phyloP scores from a whole-genome alignment of 1,139 yeast genomes.

The Kluyveromyces sp. region DNA sequence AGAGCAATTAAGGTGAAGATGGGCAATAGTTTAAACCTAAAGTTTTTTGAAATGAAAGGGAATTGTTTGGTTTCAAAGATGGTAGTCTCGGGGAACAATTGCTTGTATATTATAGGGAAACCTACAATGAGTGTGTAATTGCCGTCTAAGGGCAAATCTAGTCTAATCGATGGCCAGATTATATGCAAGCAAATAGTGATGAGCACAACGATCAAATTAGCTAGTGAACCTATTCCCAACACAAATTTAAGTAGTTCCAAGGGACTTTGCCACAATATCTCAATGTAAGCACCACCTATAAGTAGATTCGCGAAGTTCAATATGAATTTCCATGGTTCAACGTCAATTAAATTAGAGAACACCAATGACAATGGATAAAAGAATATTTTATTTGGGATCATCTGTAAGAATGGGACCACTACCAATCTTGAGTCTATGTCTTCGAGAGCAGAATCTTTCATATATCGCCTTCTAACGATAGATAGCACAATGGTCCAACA shows the following conservation, averaged over 20 bases:
- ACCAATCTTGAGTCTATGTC: constrained; percentile 34
- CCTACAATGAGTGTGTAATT: constrained; percentile 66
- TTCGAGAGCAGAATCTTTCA: constrained; percentile 14
- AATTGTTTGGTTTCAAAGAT: constrained; percentile 39
- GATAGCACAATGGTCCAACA: constrained; percentile 30
- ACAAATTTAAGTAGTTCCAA: constrained; percentile 55
- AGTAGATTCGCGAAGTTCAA: constrained; percentile 44
- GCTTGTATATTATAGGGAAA: constrained; percentile 79
- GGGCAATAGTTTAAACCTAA: constrained; percentile 70
- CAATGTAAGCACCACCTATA: constrained; percentile 47
- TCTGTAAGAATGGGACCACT: constrained; percentile 54
- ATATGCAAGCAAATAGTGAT: constrained; percentile 33
- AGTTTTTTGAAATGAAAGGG: constrained; percentile 55
- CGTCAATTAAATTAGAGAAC: constrained; percentile 67
- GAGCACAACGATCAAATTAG: constrained; percentile 47
- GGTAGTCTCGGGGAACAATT: constrained; percentile 78
- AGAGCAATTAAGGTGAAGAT: constrained; percentile 46
- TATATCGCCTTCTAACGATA: constrained; percentile 25
- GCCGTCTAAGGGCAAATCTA: constrained; percentile 50
- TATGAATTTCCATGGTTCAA: constrained; percentile 42
- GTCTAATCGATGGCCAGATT: constrained; percentile 24
- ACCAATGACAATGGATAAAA: constrained; percentile 71
- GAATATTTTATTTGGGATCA: constrained; percentile 58
- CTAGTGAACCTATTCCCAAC: constrained; percentile 47
- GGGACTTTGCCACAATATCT: constrained; percentile 46